A percentile compares a stretch with the other conserved stretches of the same genome.
These are phyloP conservation scores for Diutina pseudorugosa DNA, from an alignment of 1,139 yeast species.

Conservation along the genomic window DNA sequence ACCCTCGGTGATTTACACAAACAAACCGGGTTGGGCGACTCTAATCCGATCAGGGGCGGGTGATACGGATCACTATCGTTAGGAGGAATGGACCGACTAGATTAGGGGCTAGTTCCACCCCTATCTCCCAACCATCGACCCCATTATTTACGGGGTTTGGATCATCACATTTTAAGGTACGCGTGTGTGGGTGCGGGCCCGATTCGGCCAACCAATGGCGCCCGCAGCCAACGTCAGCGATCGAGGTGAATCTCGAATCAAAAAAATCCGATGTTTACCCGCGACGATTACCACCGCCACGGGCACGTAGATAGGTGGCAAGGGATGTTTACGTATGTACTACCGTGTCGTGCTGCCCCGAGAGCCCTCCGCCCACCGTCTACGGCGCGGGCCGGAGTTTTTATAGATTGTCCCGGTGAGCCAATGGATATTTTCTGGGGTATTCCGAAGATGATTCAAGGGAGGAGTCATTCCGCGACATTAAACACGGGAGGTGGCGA, in stretches of 20 bases:
- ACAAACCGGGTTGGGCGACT: not conserved
- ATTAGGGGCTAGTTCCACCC: no score
- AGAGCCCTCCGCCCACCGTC: not conserved
- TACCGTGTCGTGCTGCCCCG: not conserved
- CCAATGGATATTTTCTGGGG: not conserved
- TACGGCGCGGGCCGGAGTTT: not conserved
- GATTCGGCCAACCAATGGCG: not conserved
- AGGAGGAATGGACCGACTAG: not conserved
- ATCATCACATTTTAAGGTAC: not conserved
- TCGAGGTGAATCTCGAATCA: no score
- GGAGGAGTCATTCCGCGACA: slow-evolving; percentile 1
- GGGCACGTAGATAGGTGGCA: no score
- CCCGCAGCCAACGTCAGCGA: not conserved
- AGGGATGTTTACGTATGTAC: not conserved
- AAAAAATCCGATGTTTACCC: no score
- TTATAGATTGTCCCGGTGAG: not conserved
- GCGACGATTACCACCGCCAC: no score
- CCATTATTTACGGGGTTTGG: not conserved
- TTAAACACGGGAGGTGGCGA: not conserved
- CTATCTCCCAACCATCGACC: not conserved
- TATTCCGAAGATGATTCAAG: not conserved
- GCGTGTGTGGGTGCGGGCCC: not conserved
- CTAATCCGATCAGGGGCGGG: not conserved
- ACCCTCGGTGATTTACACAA: not conserved
- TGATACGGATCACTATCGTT: not conserved